Evolutionary conservation across 176 grass and related monocot genomes (phyloP).

Genomic region (Triticum timopheevii): DNA sequence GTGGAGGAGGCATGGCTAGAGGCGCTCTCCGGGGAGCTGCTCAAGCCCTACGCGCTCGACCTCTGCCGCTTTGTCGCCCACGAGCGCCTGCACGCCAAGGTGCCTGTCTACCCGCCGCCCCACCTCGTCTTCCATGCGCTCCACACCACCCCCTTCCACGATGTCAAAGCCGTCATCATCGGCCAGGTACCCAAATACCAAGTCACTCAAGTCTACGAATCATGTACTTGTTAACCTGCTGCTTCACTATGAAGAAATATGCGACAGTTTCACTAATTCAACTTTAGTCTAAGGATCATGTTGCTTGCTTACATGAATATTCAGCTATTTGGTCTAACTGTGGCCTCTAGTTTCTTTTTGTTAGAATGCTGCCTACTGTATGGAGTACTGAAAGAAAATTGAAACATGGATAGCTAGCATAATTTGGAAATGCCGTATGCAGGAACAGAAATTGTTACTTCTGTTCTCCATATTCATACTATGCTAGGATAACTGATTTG

Average conservation of each 20-base stretch:
- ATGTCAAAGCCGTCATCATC: constrained; percentile 87
- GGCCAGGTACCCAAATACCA: constrained; percentile 57
- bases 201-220: not conserved
- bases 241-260: too few species aligned
- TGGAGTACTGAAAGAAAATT: too few species aligned
- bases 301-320: too few species aligned
- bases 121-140: constrained; percentile 86
- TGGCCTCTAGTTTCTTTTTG: too few species aligned
- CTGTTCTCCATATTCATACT: too few species aligned
- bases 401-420: too few species aligned
- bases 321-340: too few species aligned
- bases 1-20: constrained; percentile 78
- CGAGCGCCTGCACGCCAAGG: constrained; percentile 51
- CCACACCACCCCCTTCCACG: constrained; percentile 73
- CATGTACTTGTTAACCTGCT: not conserved
- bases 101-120: constrained; percentile 70
- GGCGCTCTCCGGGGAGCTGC: constrained; percentile 62
- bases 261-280: too few species aligned
- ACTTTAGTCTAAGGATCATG: too few species aligned
- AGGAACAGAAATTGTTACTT: too few species aligned
- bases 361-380: too few species aligned
- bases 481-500: not conserved
- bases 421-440: too few species aligned
- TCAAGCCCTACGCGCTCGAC: constrained; percentile 74
- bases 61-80: constrained; percentile 71